Evolutionary conservation across 2,329 filamentous ascomycete species (phyloP).

Genomic region (Pezicula carpinea): DNA sequence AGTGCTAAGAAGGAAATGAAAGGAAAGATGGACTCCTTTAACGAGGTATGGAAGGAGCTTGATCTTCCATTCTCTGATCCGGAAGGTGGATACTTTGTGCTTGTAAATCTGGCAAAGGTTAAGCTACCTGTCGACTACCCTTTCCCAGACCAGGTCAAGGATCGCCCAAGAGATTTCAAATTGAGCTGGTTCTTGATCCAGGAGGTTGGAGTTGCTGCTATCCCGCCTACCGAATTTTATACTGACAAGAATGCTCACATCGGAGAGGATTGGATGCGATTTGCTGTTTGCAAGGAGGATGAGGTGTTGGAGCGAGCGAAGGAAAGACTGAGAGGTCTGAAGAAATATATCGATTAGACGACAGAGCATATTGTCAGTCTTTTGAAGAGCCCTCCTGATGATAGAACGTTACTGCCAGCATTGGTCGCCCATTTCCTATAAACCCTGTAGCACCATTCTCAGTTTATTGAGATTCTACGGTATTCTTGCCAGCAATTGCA

Average conservation of each 20-base stretch:
- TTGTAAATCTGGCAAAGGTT: constrained; percentile 89
- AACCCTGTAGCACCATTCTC: no score
- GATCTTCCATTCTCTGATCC: constrained; percentile 66
- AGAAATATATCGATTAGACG: constrained; percentile 40
- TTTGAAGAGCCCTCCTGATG: no score
- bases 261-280: constrained; percentile 88
- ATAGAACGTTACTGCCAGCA: no score
- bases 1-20: constrained; percentile 82
- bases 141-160: constrained; percentile 85
- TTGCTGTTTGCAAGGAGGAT: constrained; percentile 95
- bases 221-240: constrained; percentile 96
- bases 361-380: constrained; percentile 57
- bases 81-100: constrained; percentile 95
- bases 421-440: no score
- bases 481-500: no score
- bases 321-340: constrained; percentile 59
- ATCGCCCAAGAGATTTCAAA: constrained; percentile 87
- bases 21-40: constrained; percentile 81
- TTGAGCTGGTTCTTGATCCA: constrained; percentile 95
- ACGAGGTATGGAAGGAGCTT: constrained; percentile 72
- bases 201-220: constrained; percentile 91
- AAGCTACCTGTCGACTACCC: constrained; percentile 77
- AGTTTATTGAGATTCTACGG: no score
- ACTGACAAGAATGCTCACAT: constrained; percentile 78
- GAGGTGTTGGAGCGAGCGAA: constrained; percentile 76